phyloP scores from a whole-genome alignment of 2,329 filamentous ascomycete species.

The Zasmidium citrigriseum region DNA sequence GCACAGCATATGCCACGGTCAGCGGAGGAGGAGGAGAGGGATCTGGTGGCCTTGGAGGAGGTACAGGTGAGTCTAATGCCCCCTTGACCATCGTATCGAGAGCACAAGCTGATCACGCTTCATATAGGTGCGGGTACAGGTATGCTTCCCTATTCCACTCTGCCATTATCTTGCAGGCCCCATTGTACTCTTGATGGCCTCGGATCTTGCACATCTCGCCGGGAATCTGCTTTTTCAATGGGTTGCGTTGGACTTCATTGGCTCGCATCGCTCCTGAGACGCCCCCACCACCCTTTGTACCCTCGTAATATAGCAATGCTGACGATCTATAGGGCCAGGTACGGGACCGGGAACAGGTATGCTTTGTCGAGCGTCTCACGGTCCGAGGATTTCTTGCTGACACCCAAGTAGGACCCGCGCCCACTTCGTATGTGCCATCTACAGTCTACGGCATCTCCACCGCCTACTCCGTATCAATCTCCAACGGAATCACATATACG shows the following conservation, averaged over 20 bases:
- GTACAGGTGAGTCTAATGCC: background rate
- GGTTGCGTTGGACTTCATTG: too few species aligned
- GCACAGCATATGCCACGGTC: background rate
- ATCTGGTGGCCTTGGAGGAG: background rate
- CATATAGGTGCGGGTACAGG: background rate
- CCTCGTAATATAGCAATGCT: background rate
- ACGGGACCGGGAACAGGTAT: constrained; percentile 11
- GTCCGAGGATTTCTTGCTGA: background rate
- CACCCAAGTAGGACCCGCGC: constrained; percentile 7
- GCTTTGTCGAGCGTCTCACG: background rate
- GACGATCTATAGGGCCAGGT: constrained; percentile 3
- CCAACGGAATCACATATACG: constrained; percentile 27
- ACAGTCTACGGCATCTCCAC: constrained; percentile 29
- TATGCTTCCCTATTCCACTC: too few species aligned
- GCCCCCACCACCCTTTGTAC: background rate
- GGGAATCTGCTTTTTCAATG: too few species aligned
- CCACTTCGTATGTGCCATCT: constrained; percentile 19
- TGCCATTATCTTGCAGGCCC: too few species aligned
- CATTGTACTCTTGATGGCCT: too few species aligned
- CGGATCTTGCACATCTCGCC: too few species aligned
- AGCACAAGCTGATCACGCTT: too few species aligned
- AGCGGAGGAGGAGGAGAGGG: background rate
- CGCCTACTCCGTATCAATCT: constrained; percentile 26
- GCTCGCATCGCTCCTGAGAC: too few species aligned
- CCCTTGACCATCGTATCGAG: too few species aligned